Evolutionary conservation across 73 alveolate species (phyloP).

Genomic region (Durusdinium trenchii): DNA sequence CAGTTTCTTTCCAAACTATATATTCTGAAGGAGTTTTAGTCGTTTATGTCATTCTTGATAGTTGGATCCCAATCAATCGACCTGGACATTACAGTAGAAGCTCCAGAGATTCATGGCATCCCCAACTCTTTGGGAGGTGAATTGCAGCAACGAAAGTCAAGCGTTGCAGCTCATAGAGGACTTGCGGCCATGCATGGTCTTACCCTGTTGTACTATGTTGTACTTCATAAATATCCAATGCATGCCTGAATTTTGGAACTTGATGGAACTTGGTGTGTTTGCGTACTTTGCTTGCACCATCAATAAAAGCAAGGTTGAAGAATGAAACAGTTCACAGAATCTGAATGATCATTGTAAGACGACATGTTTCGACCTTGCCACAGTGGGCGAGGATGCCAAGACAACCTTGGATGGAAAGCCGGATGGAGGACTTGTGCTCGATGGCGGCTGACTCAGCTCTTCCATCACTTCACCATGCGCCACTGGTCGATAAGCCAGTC

Average conservation of each 20-base stretch:
- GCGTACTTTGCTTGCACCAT: background rate
- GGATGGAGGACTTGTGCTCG: conserved; percentile 90
- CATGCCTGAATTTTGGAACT: no score
- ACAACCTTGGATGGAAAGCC: conserved; percentile 25
- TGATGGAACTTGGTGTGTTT: background rate
- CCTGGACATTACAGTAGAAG: no score
- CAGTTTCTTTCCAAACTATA: no score
- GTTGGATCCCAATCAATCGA: no score
- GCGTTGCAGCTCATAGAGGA: conserved; percentile 79
- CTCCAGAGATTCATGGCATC: no score
- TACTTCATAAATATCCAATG: background rate
- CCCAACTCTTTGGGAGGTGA: conserved; percentile 20
- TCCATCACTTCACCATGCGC: background rate
- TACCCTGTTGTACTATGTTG: background rate
- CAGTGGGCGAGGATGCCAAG: conserved; percentile 61
- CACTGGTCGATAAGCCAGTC: background rate
- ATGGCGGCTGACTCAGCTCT: conserved; percentile 39
- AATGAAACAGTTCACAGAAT: background rate
- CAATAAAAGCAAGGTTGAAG: background rate
- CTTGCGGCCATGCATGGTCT: background rate
- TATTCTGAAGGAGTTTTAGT: no score
- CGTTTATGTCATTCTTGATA: no score
- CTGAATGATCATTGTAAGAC: background rate
- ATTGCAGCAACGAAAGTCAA: conserved; percentile 85
- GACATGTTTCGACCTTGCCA: background rate